These are phyloP conservation scores for Thymus mandschuricus DNA, from an alignment of 257 asterid species.

Conservation along the genomic window DNA sequence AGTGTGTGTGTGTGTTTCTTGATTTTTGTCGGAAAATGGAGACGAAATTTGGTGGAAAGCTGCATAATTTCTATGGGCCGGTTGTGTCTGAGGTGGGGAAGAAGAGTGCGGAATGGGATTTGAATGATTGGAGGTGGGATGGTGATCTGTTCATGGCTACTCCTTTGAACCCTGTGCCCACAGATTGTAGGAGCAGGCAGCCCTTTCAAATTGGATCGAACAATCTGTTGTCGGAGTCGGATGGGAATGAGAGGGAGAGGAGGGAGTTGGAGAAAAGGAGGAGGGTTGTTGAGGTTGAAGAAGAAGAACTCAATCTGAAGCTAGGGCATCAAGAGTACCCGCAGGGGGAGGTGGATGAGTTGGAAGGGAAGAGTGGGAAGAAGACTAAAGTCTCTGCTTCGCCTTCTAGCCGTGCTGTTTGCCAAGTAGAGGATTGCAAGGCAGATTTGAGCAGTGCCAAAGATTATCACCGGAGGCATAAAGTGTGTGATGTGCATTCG, in stretches of 20 bases:
- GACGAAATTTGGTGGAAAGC: constrained; percentile 40
- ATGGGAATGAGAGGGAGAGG: constrained; percentile 55
- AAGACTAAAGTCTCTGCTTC: constrained; percentile 58
- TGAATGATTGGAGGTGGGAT: constrained; percentile 94
- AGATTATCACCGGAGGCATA: constrained; percentile 89
- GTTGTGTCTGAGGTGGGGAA: constrained; percentile 64
- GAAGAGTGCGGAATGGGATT: constrained; percentile 76
- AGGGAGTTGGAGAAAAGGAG: constrained; percentile 75
- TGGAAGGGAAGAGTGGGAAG: constrained; percentile 68
- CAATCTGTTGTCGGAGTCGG: constrained; percentile 39
- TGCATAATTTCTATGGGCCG: constrained; percentile 45
- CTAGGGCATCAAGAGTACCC: constrained; percentile 77
- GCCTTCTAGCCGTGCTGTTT: constrained; percentile 56
- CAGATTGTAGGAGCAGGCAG: constrained; percentile 70
- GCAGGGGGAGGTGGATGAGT: constrained; percentile 42
- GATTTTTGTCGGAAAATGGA: constrained; percentile 36
- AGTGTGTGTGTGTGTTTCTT: neutral
- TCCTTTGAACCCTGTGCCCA: constrained; percentile 51
- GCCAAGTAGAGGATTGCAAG: constrained; percentile 87
- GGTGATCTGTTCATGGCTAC: constrained; percentile 74
- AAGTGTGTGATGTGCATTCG: constrained; percentile 88
- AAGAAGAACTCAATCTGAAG: constrained; percentile 70
- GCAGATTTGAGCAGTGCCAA: constrained; percentile 79
- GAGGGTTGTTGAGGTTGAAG: constrained; percentile 48
- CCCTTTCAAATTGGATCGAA: constrained; percentile 54